phyloP scores from a whole-genome alignment of 805 yeast genomes.

The Crinitomyces ghanaensis region DNA sequence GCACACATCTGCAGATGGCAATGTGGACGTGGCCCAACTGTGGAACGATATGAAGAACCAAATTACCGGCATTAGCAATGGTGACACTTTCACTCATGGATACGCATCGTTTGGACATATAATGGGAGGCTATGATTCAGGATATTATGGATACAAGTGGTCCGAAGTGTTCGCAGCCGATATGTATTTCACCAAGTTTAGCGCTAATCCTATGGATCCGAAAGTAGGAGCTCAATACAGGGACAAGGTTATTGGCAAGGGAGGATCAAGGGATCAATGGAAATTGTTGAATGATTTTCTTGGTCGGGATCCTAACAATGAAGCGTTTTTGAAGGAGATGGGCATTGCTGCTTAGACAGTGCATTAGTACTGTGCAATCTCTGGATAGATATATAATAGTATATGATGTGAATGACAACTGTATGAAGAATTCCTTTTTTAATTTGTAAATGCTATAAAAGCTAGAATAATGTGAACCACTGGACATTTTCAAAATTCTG shows the following conservation, averaged over 20 bases:
- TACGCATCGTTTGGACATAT: constrained; percentile 69
- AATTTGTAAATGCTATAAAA: too few relatives aligned
- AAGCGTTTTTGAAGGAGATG: constrained; percentile 61
- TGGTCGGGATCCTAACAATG: constrained; percentile 65
- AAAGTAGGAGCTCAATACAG: constrained; percentile 55
- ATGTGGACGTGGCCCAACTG: constrained; percentile 38
- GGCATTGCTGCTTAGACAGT: constrained; percentile 28
- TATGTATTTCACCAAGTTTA: constrained; percentile 62
- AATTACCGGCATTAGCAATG: constrained; percentile 42
- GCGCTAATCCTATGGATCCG: constrained; percentile 53
- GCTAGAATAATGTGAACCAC: too few relatives aligned
- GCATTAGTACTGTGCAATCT: too few relatives aligned
- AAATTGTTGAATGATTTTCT: constrained; percentile 53
- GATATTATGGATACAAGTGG: constrained; percentile 80
- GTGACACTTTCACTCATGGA: constrained; percentile 48
- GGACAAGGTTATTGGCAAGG: constrained; percentile 54
- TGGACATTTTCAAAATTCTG: too few relatives aligned
- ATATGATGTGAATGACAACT: too few relatives aligned
- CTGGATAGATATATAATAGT: too few relatives aligned
- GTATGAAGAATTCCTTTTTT: too few relatives aligned
- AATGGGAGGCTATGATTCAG: constrained; percentile 76
- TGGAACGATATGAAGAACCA: constrained; percentile 63
- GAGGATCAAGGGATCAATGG: constrained; percentile 63
- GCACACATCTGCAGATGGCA: constrained; percentile 38
- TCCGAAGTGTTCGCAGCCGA: constrained; percentile 80